phyloP scores from a whole-genome alignment of 768 basidiomycete genomes.

The Russula lepida region DNA sequence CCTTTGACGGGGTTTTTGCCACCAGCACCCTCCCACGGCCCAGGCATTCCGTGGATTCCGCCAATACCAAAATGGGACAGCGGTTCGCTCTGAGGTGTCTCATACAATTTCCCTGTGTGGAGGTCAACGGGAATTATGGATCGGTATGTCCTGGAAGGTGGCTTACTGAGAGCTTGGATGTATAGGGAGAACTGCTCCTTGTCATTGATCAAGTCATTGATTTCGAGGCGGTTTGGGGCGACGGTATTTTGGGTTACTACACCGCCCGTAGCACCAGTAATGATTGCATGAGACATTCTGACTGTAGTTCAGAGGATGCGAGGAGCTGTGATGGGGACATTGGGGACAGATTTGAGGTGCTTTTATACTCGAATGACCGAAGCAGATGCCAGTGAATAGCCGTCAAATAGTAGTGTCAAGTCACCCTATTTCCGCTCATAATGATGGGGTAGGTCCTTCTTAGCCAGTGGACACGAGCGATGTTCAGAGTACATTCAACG shows the following conservation, averaged over 20 bases:
- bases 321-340: background rate
- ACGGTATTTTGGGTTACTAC: background rate
- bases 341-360: background rate
- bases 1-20: slow-evolving; percentile 22
- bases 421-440: background rate
- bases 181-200: too few species aligned
- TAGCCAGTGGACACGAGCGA: background rate
- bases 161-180: too few species aligned
- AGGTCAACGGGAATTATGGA: background rate
- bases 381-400: background rate
- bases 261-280: slow-evolving; percentile 12
- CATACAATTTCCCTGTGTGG: slow-evolving; percentile 29
- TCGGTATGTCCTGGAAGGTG: background rate
- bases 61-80: too few species aligned
- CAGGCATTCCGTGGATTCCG: slow-evolving; percentile 46
- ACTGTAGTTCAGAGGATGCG: background rate
- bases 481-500: background rate
- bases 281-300: background rate
- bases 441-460: background rate
- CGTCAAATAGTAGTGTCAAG: background rate
- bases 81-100: slow-evolving; percentile 26
- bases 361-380: background rate
- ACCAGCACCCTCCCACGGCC: slow-evolving; percentile 36
- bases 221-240: slow-evolving; percentile 19
- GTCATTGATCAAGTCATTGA: too few species aligned